A percentile compares a stretch with the other conserved stretches of the same genome.
phyloP scores from a whole-genome alignment of 371 early-diverging fungal genomes.

The Mortierella sp. region DNA sequence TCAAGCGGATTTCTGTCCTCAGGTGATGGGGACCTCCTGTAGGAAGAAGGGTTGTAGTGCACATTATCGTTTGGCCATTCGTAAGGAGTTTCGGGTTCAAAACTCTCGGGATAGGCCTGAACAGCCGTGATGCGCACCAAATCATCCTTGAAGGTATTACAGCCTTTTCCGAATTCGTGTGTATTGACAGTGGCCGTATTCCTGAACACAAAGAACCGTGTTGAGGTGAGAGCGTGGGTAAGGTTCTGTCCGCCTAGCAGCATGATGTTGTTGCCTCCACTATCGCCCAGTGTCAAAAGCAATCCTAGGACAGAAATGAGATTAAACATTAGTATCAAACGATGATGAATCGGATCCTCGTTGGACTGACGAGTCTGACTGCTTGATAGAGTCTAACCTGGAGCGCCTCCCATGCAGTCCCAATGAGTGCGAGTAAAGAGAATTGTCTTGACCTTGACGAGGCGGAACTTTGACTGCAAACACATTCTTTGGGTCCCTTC shows the following conservation, averaged over 20 bases:
- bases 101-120: slow-evolving; percentile 60
- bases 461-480: slow-evolving; percentile 76
- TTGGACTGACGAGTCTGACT: not conserved
- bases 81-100: slow-evolving; percentile 9
- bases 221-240: slow-evolving; percentile 83
- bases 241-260: slow-evolving; percentile 83
- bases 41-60: not conserved
- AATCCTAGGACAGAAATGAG: slow-evolving; percentile 67
- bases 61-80: slow-evolving; percentile 11
- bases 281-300: slow-evolving; percentile 89
- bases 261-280: slow-evolving; percentile 67
- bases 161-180: slow-evolving; percentile 29
- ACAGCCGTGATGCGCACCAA: slow-evolving; percentile 75
- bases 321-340: not conserved
- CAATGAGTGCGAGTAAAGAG: slow-evolving; percentile 85
- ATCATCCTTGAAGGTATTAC: slow-evolving; percentile 62
- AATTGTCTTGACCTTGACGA: slow-evolving; percentile 76
- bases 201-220: slow-evolving; percentile 83
- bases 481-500: slow-evolving; percentile 93
- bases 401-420: slow-evolving; percentile 89
- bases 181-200: slow-evolving; percentile 39
- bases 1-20: no score
- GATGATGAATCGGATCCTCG: no score
- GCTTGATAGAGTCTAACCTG: slow-evolving; percentile 62
- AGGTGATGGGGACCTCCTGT: not conserved